Evolutionary conservation across 805 yeast species (phyloP), one percentile per base, ranked within the genome.

Genomic region (Candida maltosa): DNA sequence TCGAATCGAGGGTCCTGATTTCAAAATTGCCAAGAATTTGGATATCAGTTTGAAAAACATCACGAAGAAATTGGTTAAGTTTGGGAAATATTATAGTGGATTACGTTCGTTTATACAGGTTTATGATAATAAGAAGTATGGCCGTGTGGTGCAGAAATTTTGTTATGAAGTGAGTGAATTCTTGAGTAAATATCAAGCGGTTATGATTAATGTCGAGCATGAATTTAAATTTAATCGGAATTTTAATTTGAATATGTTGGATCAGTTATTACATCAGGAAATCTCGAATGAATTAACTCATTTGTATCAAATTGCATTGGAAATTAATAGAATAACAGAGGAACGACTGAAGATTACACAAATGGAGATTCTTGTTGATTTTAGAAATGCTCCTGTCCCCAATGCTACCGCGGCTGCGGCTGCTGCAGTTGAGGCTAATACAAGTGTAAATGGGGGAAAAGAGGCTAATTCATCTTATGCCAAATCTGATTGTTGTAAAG

Each of bases 11-110:
- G 95, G 94, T 0, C 94, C 95, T 1, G 91, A 83, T 40, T 88
- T 73, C 56, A 72, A 77, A 42, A 73, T 87, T 17, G 80, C 84
- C 27, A 82, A 78, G 45, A 78, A 75, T 39, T 62, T 93, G 48
- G 95, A 87, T 48, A 70, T 83, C 1, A 76, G 88, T 17, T 65
- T 87, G 39, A 83, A 83, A 50, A 83, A 83, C 37, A 69, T 87
- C 11, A 73, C 87, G 7, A 75, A 75, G 46, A 69, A 76, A 34
- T 56, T 88, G 17, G 70, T 77, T 9, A 70, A 68, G 32, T 62
- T 72, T 30, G 95, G 95, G 0, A 79, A 78, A 43, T 70, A 72
- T 54, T 84, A 75, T 51, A 62, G 70, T 18, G 75, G 80, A 1
- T 61, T 93, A 34, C 55, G 56, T 6, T 64, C 74, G 10, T 88